A percentile compares a stretch with the other conserved stretches of the same genome.
These are phyloP conservation scores for Pilasporangium apinafurcum DNA, from an alignment of 352 stramenopile genomes.

Conservation along the genomic window DNA sequence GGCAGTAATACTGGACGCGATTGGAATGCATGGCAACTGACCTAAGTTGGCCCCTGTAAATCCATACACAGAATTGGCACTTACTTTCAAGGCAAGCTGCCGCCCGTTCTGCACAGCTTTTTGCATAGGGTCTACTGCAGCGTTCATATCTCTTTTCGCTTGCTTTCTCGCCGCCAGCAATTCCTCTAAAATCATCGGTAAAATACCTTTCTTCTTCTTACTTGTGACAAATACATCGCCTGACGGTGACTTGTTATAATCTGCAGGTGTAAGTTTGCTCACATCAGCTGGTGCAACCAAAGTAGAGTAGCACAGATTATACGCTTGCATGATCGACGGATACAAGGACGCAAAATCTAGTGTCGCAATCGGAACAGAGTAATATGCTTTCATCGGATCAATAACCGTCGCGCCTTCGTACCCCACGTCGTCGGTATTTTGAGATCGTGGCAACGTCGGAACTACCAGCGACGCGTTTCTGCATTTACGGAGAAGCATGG, in stretches of 20 bases:
- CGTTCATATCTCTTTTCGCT: constrained; percentile 99
- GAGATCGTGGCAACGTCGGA: constrained; percentile 91
- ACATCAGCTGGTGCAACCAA: constrained; percentile 83
- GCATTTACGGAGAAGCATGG: constrained; percentile 98
- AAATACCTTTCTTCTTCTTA: constrained; percentile 96
- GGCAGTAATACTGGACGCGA: constrained; percentile 96
- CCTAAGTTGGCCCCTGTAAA: constrained; percentile 98
- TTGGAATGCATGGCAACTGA: constrained; percentile 97
- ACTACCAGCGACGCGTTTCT: constrained; percentile 93
- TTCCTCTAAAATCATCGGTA: constrained; percentile 98
- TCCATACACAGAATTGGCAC: constrained; percentile 99
- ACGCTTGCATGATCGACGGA: constrained; percentile 99
- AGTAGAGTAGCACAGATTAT: constrained; percentile 99
- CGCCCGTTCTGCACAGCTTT: constrained; percentile 99
- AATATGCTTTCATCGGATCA: constrained; percentile 99
- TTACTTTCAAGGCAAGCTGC: constrained; percentile 95
- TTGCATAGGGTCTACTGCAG: constrained; percentile 97
- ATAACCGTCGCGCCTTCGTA: constrained; percentile 99
- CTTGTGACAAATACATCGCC: constrained; percentile 95
- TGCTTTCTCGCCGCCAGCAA: constrained; percentile 95
- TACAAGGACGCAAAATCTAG: constrained; percentile 99
- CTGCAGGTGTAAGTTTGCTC: constrained; percentile 43
- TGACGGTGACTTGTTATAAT: constrained; percentile 93
- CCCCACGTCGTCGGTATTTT: constrained; percentile 72
- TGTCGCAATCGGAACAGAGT: constrained; percentile 98